Conservation (phyloP, 2,329 filamentous ascomycete species). For the Epichloe bromicola region DNA sequence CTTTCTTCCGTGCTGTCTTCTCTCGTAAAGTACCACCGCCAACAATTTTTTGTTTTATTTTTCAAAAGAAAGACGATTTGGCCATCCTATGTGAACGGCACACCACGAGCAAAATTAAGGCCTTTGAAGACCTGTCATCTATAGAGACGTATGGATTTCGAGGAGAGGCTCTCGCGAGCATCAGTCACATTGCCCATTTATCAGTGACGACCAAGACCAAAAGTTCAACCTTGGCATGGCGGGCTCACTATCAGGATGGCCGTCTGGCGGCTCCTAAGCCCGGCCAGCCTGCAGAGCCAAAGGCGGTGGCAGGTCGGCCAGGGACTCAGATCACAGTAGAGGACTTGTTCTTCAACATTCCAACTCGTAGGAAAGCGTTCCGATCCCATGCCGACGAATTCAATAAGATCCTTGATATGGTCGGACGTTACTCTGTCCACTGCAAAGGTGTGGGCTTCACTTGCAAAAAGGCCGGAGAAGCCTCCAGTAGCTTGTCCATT, state of each 20-base stretch:
- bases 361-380: constrained; percentile 77
- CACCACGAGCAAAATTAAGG: constrained; percentile 89
- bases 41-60: background rate
- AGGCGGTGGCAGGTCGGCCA: constrained; percentile 70
- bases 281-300: constrained; percentile 75
- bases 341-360: constrained; percentile 94
- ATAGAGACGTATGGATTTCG: constrained; percentile 97
- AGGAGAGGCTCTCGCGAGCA: constrained; percentile 90
- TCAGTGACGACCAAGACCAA: constrained; percentile 90
- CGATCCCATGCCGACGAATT: constrained; percentile 88
- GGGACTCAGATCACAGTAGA: constrained; percentile 96
- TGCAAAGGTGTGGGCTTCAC: constrained; percentile 86
- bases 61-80: constrained; percentile 67
- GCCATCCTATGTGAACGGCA: constrained; percentile 89
- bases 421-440: constrained; percentile 87
- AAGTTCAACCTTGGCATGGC: constrained; percentile 78
- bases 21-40: background rate
- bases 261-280: constrained; percentile 73
- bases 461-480: constrained; percentile 91
- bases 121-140: constrained; percentile 79
- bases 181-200: constrained; percentile 94
- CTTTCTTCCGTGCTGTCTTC: background rate
- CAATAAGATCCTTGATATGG: constrained; percentile 92
- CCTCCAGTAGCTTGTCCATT: constrained; percentile 69
- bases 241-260: constrained; percentile 75